Evolutionary conservation across 1,284 basidiomycete species (phyloP), one percentile per base, ranked within the genome.

Genomic region (Polyporus tsugae): DNA sequence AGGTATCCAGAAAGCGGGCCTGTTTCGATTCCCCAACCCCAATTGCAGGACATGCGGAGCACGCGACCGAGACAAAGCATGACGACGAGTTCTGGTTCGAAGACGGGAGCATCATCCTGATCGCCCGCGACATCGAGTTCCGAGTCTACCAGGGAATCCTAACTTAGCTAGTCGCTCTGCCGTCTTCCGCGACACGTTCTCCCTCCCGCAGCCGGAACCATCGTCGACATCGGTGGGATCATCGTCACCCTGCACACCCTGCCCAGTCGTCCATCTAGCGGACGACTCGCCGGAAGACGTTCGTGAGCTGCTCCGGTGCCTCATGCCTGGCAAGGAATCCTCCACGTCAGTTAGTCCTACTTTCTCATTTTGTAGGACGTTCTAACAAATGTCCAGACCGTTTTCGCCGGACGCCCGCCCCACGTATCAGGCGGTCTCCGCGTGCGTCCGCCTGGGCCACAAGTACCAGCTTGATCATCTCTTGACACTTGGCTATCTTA

Each of bases 71-170:
- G 29, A 55, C 3, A 17, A 39, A 38, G 19, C 58, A 25, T 19
- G 70, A 71, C 63, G 25, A 53, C 0, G 66, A 69, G n/a, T 69
- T 72, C 38, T 69, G 68, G 66, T 72, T 57, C 41, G 58, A 62
- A 4, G 71, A 72, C 46, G 71, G 68, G 1, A 66, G 46, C 11
- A 22, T 72, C 29, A 63, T 61, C 5, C 52, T 72, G 6, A 41
- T 66, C 29, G 66, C 68, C 0, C 19, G 62, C 36, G 29, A 66
- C 39, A 39, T 70, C 33, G 49, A 60, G 15, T 70, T 72, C 17
- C 35, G 44, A 3, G 61, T 70, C 1, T 66, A 66, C 62, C n/a
- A 57, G n/a, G 64, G 68, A 6, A 13, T 66, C 53, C 66, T n/a
- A n/a, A n/a, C n/a, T n/a, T 72, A 22, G 35, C 66, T 6, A 58